These are phyloP conservation scores for Camillea tinctor DNA, from an alignment of 2,329 filamentous ascomycete species.

Conservation along the genomic window DNA sequence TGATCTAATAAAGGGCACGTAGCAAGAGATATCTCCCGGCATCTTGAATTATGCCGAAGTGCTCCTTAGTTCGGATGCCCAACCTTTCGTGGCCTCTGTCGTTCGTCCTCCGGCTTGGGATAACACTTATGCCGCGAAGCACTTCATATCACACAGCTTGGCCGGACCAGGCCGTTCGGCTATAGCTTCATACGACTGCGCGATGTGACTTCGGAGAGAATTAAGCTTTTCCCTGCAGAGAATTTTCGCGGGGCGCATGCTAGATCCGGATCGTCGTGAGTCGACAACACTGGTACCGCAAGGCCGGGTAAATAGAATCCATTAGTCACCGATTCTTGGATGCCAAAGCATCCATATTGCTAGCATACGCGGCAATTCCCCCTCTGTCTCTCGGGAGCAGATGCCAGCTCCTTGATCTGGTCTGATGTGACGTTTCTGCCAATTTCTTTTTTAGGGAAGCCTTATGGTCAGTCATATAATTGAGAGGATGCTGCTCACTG, in stretches of 20 bases:
- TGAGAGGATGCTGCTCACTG: too few species aligned
- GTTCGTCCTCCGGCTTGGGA: too few species aligned
- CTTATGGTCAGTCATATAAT: too few species aligned
- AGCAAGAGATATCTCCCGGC: neutral
- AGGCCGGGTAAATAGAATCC: conserved; percentile 23
- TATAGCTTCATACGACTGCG: conserved; percentile 6
- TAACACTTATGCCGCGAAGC: neutral
- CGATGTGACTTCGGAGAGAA: conserved; percentile 3
- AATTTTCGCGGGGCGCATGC: conserved; percentile 13
- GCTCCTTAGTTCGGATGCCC: neutral
- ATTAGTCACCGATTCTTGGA: conserved; percentile 5
- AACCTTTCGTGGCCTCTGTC: too few species aligned
- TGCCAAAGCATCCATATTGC: conserved; percentile 10
- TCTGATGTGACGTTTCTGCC: too few species aligned
- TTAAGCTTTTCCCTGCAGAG: conserved; percentile 15
- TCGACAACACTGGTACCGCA: conserved; percentile 11
- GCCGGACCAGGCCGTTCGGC: conserved; percentile 11
- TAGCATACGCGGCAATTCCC: conserved; percentile 10
- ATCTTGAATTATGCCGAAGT: neutral
- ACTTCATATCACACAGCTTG: conserved; percentile 1
- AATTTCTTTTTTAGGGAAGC: too few species aligned
- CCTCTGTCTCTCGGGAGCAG: neutral
- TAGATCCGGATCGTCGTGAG: conserved; percentile 17
- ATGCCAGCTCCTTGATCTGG: too few species aligned
- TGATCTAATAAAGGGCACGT: neutral